A percentile compares a stretch with the other conserved stretches of the same genome.
phyloP scores from a whole-genome alignment of 495 filamentous ascomycete genomes.

The Daldinia vernicosa region DNA sequence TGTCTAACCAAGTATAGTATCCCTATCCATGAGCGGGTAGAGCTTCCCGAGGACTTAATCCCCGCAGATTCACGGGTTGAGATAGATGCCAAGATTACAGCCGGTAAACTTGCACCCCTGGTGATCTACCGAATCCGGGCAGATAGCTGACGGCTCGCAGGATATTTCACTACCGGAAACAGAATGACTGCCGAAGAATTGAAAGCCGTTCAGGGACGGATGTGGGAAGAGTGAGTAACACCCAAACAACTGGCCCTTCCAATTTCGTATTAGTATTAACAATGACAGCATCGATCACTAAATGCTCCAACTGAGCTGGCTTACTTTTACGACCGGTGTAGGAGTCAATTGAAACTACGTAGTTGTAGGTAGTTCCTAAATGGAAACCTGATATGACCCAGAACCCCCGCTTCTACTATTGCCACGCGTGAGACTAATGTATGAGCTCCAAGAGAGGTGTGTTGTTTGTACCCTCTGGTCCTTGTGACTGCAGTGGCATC shows the following conservation, averaged over 20 bases:
- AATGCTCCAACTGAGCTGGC: conserved; percentile 28
- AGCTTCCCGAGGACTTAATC: conserved; percentile 93
- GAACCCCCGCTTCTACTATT: conserved; percentile 39
- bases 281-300: conserved; percentile 59
- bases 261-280: conserved; percentile 40
- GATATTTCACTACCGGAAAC: conserved; percentile 88
- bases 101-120: conserved; percentile 73
- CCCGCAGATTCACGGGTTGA: conserved; percentile 95
- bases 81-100: conserved; percentile 98
- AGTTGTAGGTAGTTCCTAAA: conserved; percentile 28
- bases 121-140: conserved; percentile 12
- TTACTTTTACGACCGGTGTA: conserved; percentile 31
- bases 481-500: conserved; percentile 38
- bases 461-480: conserved; percentile 27
- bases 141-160: conserved; percentile 49
- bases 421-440: conserved; percentile 44
- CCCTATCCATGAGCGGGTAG: conserved; percentile 89
- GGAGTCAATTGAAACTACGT: conserved; percentile 25
- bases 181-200: conserved; percentile 89
- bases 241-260: conserved; percentile 19
- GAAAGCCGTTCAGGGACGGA: conserved; percentile 82
- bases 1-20: conserved; percentile 63
- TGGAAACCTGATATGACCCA: conserved; percentile 37
- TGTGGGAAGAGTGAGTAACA: conserved; percentile 82
- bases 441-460: conserved; percentile 35